Base-by-base conservation (phyloP, 179 eudicot species). In the Corrigiola litoralis region DNA sequence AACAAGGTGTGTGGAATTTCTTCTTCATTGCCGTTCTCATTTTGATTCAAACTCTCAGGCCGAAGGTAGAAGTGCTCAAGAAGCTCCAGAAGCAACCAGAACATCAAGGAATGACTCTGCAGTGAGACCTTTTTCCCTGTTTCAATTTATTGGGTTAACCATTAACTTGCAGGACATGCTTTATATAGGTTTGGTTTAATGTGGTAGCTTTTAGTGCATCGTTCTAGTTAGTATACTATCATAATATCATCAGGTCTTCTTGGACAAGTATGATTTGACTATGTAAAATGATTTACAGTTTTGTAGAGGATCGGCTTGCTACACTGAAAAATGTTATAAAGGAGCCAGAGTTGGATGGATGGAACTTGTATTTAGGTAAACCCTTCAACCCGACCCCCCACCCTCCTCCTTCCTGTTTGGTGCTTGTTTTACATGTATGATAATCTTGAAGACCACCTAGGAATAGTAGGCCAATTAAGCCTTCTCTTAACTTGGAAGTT, bases 261-360 rank as follows among this genome's bases (percentile, higher is more conserved):
- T 27, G 61, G 34, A 9, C n/a, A 36, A 38, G 24, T 47, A 36
- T 25, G 25, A 21, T 31, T 38, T 78, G 7, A 74, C 70, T 28
- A 34, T 32, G 27, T 61, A 38, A 18, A 20, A 10, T 36, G 32
- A 71, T 67, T 32, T 59, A 59, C 86, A 92, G 96, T 82, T 92
- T 92, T 76, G 98, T 92, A 66, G 98, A 92, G 80, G 98, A 92
- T 69, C 86, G 98, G 23, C 81, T 92, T 46, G 97, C 87, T 27
- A 90, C 97, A 21, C 79, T 92, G 49, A 92, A 86, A 80, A 92
- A 92, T 77, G 98, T 90, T 41, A 92, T 92, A 51, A 92, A 87
- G 65, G 95, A 87, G 72, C 82, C 90, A 25, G 98, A 87, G 63
- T 72, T 90, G 65, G 83, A 85, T 42, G 71, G 75, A 25, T 92